Evolutionary conservation across 148 eudicot species (phyloP).

Genomic region (Fagopyrum tataricum): DNA sequence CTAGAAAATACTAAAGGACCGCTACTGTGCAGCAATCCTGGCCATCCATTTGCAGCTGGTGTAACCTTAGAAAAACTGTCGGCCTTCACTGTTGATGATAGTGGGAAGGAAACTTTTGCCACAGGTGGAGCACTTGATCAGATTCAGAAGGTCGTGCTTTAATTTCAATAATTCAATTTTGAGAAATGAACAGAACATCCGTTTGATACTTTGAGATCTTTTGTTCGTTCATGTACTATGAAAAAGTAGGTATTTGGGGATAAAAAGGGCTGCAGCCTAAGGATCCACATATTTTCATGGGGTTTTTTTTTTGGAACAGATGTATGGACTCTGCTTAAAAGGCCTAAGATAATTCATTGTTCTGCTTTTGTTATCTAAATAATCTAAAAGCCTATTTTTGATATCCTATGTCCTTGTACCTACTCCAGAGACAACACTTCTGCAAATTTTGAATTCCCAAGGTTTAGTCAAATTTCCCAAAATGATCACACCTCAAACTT

Average conservation of each 20-base stretch:
- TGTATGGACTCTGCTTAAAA: background rate
- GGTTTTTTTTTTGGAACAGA: background rate
- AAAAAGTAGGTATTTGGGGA: background rate
- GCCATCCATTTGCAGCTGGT: conserved; percentile 96
- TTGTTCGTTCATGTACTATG: background rate
- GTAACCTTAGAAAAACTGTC: conserved; percentile 79
- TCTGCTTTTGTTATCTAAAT: background rate
- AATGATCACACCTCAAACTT: background rate
- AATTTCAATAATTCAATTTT: background rate
- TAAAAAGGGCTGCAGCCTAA: background rate
- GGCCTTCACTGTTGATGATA: conserved; percentile 86
- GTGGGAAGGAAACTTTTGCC: conserved; percentile 78
- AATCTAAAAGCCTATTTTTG: background rate
- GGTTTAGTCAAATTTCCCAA: background rate
- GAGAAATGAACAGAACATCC: background rate
- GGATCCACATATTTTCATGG: background rate
- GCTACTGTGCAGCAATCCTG: conserved; percentile 55
- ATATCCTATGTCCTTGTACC: background rate
- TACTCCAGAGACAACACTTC: background rate
- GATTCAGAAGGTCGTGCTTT: conserved; percentile 64
- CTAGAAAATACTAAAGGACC: conserved; percentile 18
- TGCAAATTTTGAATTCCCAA: background rate
- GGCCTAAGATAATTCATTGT: background rate
- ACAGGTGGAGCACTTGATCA: conserved; percentile 85
- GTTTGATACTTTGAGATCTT: background rate